These are phyloP conservation scores for Oryza punctata DNA, from an alignment of 176 grass and related monocot genomes.

Conservation along the genomic window DNA sequence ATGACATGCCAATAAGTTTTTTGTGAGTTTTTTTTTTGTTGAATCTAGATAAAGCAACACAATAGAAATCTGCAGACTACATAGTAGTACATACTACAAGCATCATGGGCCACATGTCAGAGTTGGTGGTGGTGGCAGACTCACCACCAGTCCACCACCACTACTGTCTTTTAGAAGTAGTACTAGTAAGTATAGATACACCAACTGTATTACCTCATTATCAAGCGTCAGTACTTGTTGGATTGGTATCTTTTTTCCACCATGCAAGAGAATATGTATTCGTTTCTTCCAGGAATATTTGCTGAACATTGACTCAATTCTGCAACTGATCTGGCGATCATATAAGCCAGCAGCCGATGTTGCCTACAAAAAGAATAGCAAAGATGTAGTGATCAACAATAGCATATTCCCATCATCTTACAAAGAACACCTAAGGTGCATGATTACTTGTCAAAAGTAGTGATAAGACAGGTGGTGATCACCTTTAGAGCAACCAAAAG, in stretches of 20 bases:
- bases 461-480: not conserved
- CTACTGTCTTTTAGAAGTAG: too few species aligned
- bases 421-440: not conserved
- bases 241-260: conserved; percentile 55
- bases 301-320: conserved; percentile 55
- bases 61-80: too few species aligned
- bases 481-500: conserved; percentile 85
- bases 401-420: not conserved
- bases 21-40: too few species aligned
- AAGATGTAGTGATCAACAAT: not conserved
- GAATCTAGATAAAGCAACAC: too few species aligned
- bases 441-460: not conserved
- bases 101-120: too few species aligned
- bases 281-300: conserved; percentile 82
- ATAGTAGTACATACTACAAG: too few species aligned
- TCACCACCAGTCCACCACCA: too few species aligned
- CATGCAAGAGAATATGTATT: conserved; percentile 58
- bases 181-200: too few species aligned
- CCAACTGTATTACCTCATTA: conserved; percentile 60
- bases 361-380: conserved; percentile 55
- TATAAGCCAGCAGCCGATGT: conserved; percentile 63
- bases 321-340: conserved; percentile 61
- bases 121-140: too few species aligned
- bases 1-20: too few species aligned
- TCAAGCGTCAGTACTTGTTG: conserved; percentile 59